Conservation (phyloP, 2,329 filamentous ascomycete species). For the Cucurbitaria berberidis region DNA sequence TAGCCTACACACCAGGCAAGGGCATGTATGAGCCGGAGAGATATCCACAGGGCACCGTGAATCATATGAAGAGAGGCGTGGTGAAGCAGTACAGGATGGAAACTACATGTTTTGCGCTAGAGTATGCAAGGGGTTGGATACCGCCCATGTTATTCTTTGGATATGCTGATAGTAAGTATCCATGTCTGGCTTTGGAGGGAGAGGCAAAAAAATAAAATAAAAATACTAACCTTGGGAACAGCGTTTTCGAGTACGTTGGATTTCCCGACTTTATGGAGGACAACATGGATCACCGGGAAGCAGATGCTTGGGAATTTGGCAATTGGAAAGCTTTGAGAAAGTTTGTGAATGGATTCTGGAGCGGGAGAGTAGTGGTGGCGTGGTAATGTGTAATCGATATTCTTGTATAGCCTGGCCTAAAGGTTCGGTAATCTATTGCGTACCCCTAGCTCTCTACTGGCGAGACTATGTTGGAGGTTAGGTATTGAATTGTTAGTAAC, state of each 20-base stretch:
- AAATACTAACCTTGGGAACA: too few relatives aligned
- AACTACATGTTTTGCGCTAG: slow-evolving; percentile 76
- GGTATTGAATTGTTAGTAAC: background rate
- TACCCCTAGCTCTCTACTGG: background rate
- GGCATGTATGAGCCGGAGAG: slow-evolving; percentile 71
- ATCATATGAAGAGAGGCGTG: slow-evolving; percentile 73
- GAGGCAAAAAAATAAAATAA: slow-evolving; percentile 2
- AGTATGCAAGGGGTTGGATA: slow-evolving; percentile 89
- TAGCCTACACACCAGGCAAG: slow-evolving; percentile 68
- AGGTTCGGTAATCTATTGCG: background rate
- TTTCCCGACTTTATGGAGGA: slow-evolving; percentile 82
- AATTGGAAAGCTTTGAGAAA: slow-evolving; percentile 24
- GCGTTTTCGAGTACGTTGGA: slow-evolving; percentile 79
- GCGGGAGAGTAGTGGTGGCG: background rate
- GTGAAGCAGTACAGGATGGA: slow-evolving; percentile 88
- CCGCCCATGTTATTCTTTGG: slow-evolving; percentile 92
- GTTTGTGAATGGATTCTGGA: background rate
- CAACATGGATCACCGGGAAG: slow-evolving; percentile 72
- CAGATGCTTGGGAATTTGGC: slow-evolving; percentile 77
- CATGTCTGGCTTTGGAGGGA: background rate
- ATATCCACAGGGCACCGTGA: slow-evolving; percentile 71
- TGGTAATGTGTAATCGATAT: background rate
- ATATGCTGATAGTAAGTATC: slow-evolving; percentile 70
- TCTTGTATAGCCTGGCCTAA: background rate
- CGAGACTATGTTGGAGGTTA: background rate